Conservation (phyloP, 371 early-diverging fungal genomes). For the Lichtheimia ramosa region DNA sequence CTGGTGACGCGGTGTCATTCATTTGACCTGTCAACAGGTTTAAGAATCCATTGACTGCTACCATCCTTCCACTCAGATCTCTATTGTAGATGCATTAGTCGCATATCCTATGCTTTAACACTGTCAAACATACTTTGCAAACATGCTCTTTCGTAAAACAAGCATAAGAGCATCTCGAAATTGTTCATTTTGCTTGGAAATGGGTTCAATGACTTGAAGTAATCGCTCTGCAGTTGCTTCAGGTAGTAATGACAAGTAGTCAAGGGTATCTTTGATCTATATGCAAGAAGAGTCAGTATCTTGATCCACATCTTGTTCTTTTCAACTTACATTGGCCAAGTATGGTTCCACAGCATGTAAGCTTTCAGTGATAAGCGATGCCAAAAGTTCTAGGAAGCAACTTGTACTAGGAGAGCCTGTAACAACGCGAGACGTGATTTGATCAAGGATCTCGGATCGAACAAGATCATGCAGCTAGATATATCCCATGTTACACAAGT, state of each 20-base stretch:
- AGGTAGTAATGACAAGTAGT: constrained; percentile 59
- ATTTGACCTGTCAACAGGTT: constrained; percentile 36
- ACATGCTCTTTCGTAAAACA: constrained; percentile 60
- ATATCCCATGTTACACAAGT: not conserved
- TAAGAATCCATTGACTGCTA: constrained; percentile 60
- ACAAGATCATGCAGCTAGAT: constrained; percentile 54
- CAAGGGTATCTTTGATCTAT: constrained; percentile 59
- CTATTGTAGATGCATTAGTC: constrained; percentile 23
- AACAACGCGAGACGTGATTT: constrained; percentile 61
- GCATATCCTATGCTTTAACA: not conserved
- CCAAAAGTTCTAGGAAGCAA: constrained; percentile 50
- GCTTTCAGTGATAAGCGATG: constrained; percentile 42
- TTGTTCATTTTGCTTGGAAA: constrained; percentile 43
- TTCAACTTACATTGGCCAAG: constrained; percentile 27
- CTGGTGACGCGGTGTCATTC: constrained; percentile 2
- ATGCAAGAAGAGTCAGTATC: constrained; percentile 1
- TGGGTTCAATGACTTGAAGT: constrained; percentile 49
- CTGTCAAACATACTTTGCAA: constrained; percentile 49
- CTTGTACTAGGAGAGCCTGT: constrained; percentile 51
- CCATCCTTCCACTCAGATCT: constrained; percentile 55
- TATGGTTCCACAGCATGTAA: constrained; percentile 33
- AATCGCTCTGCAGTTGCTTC: constrained; percentile 50
- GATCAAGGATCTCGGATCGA: constrained; percentile 61
- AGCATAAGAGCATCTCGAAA: constrained; percentile 62
- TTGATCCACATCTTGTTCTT: not conserved